A percentile compares a stretch with the other conserved stretches of the same genome.
Evolutionary conservation across 768 basidiomycete species (phyloP).

Genomic region (Serendipita sp.): DNA sequence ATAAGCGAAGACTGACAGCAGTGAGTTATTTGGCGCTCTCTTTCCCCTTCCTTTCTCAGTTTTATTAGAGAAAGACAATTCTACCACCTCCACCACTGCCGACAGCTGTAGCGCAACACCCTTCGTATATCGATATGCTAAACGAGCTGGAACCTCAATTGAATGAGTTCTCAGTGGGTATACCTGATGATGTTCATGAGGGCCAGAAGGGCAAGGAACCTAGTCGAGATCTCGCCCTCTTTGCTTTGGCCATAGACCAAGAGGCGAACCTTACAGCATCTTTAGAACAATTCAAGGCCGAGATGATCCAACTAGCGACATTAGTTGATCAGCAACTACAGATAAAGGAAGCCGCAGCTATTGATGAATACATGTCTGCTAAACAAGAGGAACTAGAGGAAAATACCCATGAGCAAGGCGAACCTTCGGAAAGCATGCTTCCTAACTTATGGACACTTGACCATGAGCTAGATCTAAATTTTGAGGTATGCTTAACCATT

Average conservation of each 20-base stretch:
- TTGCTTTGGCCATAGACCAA: not conserved
- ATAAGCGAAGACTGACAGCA: too few species aligned
- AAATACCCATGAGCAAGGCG: not conserved
- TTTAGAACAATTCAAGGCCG: not conserved
- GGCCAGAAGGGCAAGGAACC: not conserved
- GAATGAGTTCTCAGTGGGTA: too few species aligned
- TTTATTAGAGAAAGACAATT: not conserved
- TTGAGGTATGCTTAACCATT: too few species aligned
- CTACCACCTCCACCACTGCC: not conserved
- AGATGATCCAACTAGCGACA: not conserved
- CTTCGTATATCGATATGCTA: too few species aligned
- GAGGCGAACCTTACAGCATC: not conserved
- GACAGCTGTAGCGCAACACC: not conserved
- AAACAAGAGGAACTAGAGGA: not conserved
- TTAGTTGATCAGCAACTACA: not conserved
- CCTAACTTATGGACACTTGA: too few species aligned
- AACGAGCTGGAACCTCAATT: too few species aligned
- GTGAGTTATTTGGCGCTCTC: too few species aligned
- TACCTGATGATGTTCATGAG: not conserved
- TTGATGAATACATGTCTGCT: not conserved
- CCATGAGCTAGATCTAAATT: too few species aligned
- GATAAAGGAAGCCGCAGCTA: not conserved
- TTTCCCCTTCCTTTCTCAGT: not conserved
- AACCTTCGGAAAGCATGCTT: not conserved
- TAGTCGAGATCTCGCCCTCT: not conserved